phyloP scores from a whole-genome alignment of 139 green algal species.

The Tetradesmus lagerheimii region DNA sequence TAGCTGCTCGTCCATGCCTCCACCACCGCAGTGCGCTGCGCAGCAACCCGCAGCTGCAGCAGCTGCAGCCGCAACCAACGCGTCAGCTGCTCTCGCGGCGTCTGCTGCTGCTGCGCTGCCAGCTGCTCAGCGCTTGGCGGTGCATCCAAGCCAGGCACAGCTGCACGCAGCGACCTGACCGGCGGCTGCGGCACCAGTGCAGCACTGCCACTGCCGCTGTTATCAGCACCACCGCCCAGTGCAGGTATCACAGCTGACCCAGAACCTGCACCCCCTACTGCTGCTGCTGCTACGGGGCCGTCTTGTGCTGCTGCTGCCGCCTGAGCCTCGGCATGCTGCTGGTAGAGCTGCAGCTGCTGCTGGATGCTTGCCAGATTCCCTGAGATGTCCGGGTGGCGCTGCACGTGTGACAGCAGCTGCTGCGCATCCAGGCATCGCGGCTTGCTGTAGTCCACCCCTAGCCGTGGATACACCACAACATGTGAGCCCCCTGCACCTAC shows the following conservation, averaged over 20 bases:
- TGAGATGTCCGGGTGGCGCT: not conserved
- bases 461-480: slow-evolving; percentile 22
- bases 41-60: slow-evolving; percentile 24
- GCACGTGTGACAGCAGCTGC: slow-evolving; percentile 4
- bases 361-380: not conserved
- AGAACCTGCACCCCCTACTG: not conserved
- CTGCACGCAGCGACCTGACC: not conserved
- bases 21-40: not conserved
- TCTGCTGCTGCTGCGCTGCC: slow-evolving; percentile 13
- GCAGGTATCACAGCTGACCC: not conserved
- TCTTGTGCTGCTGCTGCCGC: not conserved
- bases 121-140: not conserved
- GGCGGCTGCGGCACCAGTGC: not conserved
- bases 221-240: not conserved
- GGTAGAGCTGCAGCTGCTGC: slow-evolving; percentile 39
- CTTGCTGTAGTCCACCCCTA: slow-evolving; percentile 16
- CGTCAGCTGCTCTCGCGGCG: not conserved
- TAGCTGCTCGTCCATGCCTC: not conserved
- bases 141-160: not conserved
- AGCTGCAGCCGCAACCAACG: not conserved
- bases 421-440: not conserved
- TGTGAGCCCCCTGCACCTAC: not conserved
- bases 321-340: not conserved
- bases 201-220: not conserved
- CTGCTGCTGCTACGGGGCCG: not conserved